These are phyloP conservation scores for Colletotrichum magnum DNA, from an alignment of 2,329 filamentous ascomycete species.

Conservation along the genomic window DNA sequence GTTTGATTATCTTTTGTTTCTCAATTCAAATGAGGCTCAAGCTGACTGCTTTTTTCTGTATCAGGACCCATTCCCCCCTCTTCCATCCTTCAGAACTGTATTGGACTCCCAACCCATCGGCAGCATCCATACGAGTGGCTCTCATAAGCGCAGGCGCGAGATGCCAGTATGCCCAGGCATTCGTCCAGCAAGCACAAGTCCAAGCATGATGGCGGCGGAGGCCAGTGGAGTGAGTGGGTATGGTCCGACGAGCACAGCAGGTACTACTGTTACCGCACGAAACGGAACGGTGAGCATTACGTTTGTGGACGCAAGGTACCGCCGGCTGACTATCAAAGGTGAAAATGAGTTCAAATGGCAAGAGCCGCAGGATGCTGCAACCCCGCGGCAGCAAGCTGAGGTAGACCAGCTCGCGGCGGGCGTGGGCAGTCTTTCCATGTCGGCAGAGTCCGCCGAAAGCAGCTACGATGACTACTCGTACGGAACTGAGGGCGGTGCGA, in stretches of 20 bases:
- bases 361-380: slow-evolving; percentile 39
- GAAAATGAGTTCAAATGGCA: slow-evolving; percentile 46
- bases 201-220: slow-evolving; percentile 30
- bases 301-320: not conserved
- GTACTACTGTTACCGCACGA: slow-evolving; percentile 48
- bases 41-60: not conserved
- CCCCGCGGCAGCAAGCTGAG: slow-evolving; percentile 45
- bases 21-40: slow-evolving; percentile 31
- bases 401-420: slow-evolving; percentile 43
- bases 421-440: slow-evolving; percentile 26
- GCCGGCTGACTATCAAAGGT: slow-evolving; percentile 42
- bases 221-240: slow-evolving; percentile 47
- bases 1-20: slow-evolving; percentile 30
- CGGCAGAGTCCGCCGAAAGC: not conserved
- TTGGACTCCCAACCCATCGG: slow-evolving; percentile 14
- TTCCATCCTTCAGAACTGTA: slow-evolving; percentile 5
- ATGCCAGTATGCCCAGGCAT: slow-evolving; percentile 48
- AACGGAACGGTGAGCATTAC: slow-evolving; percentile 47
- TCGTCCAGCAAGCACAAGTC: slow-evolving; percentile 46
- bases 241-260: slow-evolving; percentile 45
- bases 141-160: slow-evolving; percentile 37
- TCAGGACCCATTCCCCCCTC: slow-evolving; percentile 19
- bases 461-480: slow-evolving; percentile 16
- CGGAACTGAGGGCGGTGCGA: not conserved
- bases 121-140: not conserved